Evolutionary conservation across 1,284 basidiomycete genomes (phyloP), one percentile per base, ranked within the genome.

Genomic region (Puccinia sorghi): DNA sequence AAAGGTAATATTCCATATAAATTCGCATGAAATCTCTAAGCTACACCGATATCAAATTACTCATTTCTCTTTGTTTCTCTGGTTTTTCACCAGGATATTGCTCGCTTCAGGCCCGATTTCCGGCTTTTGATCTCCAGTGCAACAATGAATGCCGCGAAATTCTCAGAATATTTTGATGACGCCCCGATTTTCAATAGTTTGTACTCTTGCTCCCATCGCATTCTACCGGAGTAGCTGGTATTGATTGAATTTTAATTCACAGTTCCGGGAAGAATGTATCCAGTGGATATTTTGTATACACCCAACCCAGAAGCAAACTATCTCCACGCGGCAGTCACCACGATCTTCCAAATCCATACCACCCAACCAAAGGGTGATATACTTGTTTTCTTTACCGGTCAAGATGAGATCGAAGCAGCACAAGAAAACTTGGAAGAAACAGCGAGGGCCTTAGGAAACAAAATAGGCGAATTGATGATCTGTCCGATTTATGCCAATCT

Each of bases 361-460:
- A 97, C 96, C 0, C 96, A 99, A 82, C 94, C 95, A 0, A 93
- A 92, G 83, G 97, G 97, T n/a, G 97, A 99, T 83, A 96, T 99
- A 81, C 88, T 99, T 41, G 93, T 99, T 0, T 99, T 99, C 86
- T 88, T 99, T 66, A 99, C 97, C 90, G 97, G 97, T 81, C 97
- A 99, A 88, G 97, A 99, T 84, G 97, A 99, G 86, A 99, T 99
- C 81, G 97, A 99, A 85, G 92, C 93, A 0, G 95, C 94, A 27
- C 84, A 84, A 82, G 96, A 99, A 86, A 97, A 93, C 84, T 86
- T 99, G 63, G 91, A 93, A 84, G 96, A 99, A 86, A 99, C 97
- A 0, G 91, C 94, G 56, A 90, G 93, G 41, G 92, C 96, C 0
- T 87, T 99, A 0, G 96, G 96, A 25, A 97, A 97, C 86, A 97